Base-by-base conservation (phyloP, 139 green algal species). In the Coelastrella sp. region DNA sequence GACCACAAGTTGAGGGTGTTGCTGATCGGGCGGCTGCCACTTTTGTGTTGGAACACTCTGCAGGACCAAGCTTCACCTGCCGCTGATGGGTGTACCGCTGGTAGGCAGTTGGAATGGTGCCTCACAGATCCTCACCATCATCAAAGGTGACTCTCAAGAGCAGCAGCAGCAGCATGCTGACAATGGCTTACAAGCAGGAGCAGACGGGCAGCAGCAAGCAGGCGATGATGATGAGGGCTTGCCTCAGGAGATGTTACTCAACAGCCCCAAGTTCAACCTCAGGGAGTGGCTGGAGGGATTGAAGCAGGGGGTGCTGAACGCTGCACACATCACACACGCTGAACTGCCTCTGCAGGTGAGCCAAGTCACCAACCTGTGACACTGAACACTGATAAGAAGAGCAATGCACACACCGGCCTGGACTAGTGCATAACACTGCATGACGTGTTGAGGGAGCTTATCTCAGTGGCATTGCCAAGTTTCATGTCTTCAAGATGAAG, bases 291-390 rank as follows among this genome's bases (percentile, higher is more conserved):
- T 93, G 20, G 24, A 70, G 20, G 15, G 75, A 7, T 74, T 95
- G 84, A 10, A 73, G 81, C 15, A 35, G 25, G 35, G 49, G 11
- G 72, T 92, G 25, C 56, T 72, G 85, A 95, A 95, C 90, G 81
- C 85, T 25, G 27, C 90, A 20, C 61, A 74, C 0, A 88, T 95
- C 20, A 10, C 27, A 24, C 90, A 91, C 6, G 76, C 91, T 20
- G 7, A 25, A 35, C 90, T 95, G 87, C 93, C 93, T 15, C 27
- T 92, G 60, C 59, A 89, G 89, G 57, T 95, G 25, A 24, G 84
- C 12, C 12, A 22, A 70, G 68, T 76, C 35, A 49, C 35, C 35
- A 49, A 49, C 35, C 35, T 49, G 35, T 49, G 35, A 49, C 35
- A 49, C 1, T 49, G 35, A 49, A 49, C 3, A 49, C 1, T 49